phyloP scores from a whole-genome alignment of 352 stramenopile genomes.

The Globisporangium polare region DNA sequence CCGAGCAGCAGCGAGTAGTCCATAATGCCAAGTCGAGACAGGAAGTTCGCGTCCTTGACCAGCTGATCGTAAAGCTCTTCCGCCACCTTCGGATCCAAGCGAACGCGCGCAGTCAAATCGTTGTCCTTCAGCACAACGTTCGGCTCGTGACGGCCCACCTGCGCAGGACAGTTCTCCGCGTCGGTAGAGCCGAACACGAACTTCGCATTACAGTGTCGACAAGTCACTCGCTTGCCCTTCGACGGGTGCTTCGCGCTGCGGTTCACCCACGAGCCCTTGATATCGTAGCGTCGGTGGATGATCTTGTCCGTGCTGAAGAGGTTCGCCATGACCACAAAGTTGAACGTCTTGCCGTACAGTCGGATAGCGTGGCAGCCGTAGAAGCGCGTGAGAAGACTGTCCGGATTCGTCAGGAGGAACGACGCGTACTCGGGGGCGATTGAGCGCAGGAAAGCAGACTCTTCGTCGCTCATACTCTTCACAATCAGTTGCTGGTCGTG shows the following conservation, averaged over 20 bases:
- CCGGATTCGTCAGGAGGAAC: constrained; percentile 77
- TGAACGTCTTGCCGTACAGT: constrained; percentile 86
- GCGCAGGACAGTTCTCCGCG: constrained; percentile 67
- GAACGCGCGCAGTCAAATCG: constrained; percentile 80
- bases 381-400: constrained; percentile 79
- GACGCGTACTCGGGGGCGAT: constrained; percentile 79
- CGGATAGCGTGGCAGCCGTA: constrained; percentile 84
- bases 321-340: constrained; percentile 89
- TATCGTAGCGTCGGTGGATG: constrained; percentile 85
- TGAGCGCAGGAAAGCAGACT: constrained; percentile 75
- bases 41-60: constrained; percentile 82
- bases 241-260: constrained; percentile 83
- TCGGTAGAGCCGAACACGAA: constrained; percentile 83
- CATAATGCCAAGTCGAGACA: constrained; percentile 87
- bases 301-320: constrained; percentile 81
- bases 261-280: constrained; percentile 89
- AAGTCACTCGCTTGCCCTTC: constrained; percentile 83
- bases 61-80: constrained; percentile 85
- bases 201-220: constrained; percentile 85
- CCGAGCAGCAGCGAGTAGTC: constrained; percentile 89
- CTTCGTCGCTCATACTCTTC: constrained; percentile 88
- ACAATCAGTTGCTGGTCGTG: constrained; percentile 87
- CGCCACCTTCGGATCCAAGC: constrained; percentile 63
- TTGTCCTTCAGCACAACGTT: constrained; percentile 89
- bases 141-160: constrained; percentile 78